These are phyloP conservation scores for Cicer yamashitae DNA, from an alignment of 306 rosid genomes.

Conservation along the genomic window DNA sequence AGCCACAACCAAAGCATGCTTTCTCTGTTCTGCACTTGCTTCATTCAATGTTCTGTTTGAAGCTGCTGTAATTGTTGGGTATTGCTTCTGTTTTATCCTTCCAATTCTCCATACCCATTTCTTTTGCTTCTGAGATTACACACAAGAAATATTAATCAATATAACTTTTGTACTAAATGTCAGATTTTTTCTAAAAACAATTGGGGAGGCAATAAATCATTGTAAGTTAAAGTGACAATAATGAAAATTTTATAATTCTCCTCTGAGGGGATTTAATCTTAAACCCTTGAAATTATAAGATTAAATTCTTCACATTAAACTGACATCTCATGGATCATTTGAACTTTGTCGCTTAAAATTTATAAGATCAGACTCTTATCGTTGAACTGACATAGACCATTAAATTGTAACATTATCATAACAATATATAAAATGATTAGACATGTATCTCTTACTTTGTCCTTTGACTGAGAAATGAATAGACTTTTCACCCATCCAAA, in stretches of 20 bases:
- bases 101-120: conserved; percentile 67
- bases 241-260: too few relatives aligned
- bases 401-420: neutral
- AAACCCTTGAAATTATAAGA: too few relatives aligned
- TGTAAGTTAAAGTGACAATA: too few relatives aligned
- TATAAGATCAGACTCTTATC: too few relatives aligned
- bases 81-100: conserved; percentile 55
- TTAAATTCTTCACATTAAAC: too few relatives aligned
- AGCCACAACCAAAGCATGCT: conserved; percentile 82
- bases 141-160: conserved; percentile 20
- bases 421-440: conserved; percentile 5
- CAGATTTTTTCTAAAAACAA: neutral
- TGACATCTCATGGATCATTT: too few relatives aligned
- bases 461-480: conserved; percentile 57
- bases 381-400: too few relatives aligned
- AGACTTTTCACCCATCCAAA: conserved; percentile 75
- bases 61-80: conserved; percentile 60
- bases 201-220: too few relatives aligned
- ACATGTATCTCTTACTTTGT: conserved; percentile 51
- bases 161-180: neutral
- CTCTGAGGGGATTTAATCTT: too few relatives aligned
- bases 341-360: too few relatives aligned
- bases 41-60: conserved; percentile 58
- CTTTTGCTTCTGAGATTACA: conserved; percentile 53
- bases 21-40: conserved; percentile 77